These are phyloP conservation scores for Aspergillus ostianus DNA, from an alignment of 495 filamentous ascomycete species.

Conservation along the genomic window DNA sequence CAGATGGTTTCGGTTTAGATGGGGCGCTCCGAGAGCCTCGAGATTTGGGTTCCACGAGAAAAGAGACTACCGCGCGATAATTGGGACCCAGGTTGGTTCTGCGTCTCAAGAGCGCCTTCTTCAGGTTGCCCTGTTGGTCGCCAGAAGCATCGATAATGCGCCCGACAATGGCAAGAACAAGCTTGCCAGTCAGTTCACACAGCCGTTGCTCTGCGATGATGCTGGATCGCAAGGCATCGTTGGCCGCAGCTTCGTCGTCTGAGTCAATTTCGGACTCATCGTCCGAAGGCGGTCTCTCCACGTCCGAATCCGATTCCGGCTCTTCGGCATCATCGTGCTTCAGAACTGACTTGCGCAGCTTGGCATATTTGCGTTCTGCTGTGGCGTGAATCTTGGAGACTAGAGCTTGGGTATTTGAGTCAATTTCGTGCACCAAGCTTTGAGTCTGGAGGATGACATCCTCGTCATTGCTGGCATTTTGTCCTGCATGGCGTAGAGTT, in stretches of 20 bases:
- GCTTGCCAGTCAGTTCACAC: conserved; percentile 78
- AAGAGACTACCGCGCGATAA: conserved; percentile 72
- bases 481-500: conserved; percentile 55
- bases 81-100: conserved; percentile 65
- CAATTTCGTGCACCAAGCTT: conserved; percentile 63
- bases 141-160: conserved; percentile 66
- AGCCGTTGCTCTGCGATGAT: conserved; percentile 77
- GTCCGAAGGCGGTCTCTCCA: conserved; percentile 47
- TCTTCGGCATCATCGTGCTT: conserved; percentile 70
- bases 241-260: conserved; percentile 45
- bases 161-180: conserved; percentile 74
- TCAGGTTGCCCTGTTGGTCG: conserved; percentile 56
- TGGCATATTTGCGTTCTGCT: conserved; percentile 73
- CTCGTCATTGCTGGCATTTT: conserved; percentile 44
- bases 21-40: conserved; percentile 27
- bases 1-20: conserved; percentile 51
- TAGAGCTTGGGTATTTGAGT: conserved; percentile 52
- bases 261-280: conserved; percentile 63
- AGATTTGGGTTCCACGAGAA: conserved; percentile 62
- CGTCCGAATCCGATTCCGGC: conserved; percentile 44
- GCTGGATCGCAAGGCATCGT: conserved; percentile 56
- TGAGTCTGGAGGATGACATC: conserved; percentile 51
- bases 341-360: conserved; percentile 61
- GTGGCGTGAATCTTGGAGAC: conserved; percentile 71
- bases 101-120: conserved; percentile 65